phyloP scores from a whole-genome alignment of 768 basidiomycete species.

The Lactifluus rugatus region DNA sequence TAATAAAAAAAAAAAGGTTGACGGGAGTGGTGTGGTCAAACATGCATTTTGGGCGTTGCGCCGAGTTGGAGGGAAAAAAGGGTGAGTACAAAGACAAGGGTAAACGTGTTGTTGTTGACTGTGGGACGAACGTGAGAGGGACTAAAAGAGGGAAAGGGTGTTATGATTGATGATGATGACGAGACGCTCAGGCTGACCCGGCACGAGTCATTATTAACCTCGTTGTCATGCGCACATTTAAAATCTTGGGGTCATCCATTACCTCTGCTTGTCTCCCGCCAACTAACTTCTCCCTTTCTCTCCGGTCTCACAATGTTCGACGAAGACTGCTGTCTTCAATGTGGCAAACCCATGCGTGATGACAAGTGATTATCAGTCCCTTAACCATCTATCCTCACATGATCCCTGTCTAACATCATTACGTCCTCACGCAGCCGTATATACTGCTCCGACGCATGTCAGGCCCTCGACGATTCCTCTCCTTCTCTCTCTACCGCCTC shows the following conservation, averaged over 20 bases:
- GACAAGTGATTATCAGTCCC: slow-evolving; percentile 16
- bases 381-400: slow-evolving; percentile 12
- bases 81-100: neutral
- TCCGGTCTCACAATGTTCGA: slow-evolving; percentile 20
- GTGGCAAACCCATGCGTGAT: slow-evolving; percentile 20
- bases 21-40: slow-evolving; percentile 1
- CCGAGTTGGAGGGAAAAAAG: neutral
- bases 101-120: neutral
- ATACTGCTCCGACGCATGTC: slow-evolving; percentile 22
- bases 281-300: neutral
- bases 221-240: slow-evolving; percentile 15
- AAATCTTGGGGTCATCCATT: neutral
- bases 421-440: slow-evolving; percentile 20
- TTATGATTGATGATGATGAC: too few relatives aligned
- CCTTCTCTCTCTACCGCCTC: slow-evolving; percentile 22
- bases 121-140: neutral
- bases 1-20: neutral
- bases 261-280: slow-evolving; percentile 2
- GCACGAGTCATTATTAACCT: slow-evolving; percentile 5
- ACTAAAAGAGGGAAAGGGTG: too few relatives aligned
- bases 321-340: slow-evolving; percentile 25
- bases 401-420: slow-evolving; percentile 13
- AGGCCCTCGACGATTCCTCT: slow-evolving; percentile 20
- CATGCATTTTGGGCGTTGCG: slow-evolving; percentile 11
- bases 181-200: too few relatives aligned